A percentile compares a stretch with the other conserved stretches of the same genome.
Conservation (phyloP, 805 yeast genomes). For the Monosporozyma servazzii region DNA sequence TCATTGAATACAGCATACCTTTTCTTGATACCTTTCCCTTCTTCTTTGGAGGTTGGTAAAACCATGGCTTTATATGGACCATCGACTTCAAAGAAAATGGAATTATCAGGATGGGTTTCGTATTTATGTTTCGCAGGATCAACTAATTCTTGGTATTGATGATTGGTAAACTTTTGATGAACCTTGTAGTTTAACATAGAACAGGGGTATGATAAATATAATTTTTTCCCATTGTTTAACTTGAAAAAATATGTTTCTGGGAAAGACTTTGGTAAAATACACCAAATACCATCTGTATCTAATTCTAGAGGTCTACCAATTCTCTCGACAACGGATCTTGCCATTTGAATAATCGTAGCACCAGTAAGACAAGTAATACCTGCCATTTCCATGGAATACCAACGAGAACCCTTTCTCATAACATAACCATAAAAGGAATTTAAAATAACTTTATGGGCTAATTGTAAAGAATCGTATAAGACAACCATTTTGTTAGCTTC, state of each 20-base stretch:
- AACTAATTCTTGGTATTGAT: slow-evolving; percentile 81
- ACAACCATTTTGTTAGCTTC: slow-evolving; percentile 94
- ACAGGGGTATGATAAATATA: slow-evolving; percentile 83
- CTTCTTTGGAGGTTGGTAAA: slow-evolving; percentile 93
- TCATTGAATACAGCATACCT: slow-evolving; percentile 95
- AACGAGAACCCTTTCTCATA: slow-evolving; percentile 97
- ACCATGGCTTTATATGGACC: slow-evolving; percentile 98
- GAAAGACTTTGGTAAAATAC: slow-evolving; percentile 85
- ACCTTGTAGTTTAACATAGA: slow-evolving; percentile 92
- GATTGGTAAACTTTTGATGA: slow-evolving; percentile 83
- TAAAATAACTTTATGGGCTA: slow-evolving; percentile 93
- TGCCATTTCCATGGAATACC: slow-evolving; percentile 99
- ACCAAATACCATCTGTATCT: slow-evolving; percentile 99
- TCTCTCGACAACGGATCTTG: slow-evolving; percentile 80
- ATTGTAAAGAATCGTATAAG: slow-evolving; percentile 85
- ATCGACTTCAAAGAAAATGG: slow-evolving; percentile 95
- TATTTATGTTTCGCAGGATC: slow-evolving; percentile 64
- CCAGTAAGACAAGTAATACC: slow-evolving; percentile 98
- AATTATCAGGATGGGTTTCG: slow-evolving; percentile 75
- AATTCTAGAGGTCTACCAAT: slow-evolving; percentile 91
- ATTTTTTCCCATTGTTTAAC: slow-evolving; percentile 65
- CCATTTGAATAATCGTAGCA: slow-evolving; percentile 96
- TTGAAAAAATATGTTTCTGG: slow-evolving; percentile 79
- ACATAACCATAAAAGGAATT: slow-evolving; percentile 97
- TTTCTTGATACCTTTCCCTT: slow-evolving; percentile 92